phyloP scores from a whole-genome alignment of 2,329 filamentous ascomycete genomes.

The Didymella sp. region DNA sequence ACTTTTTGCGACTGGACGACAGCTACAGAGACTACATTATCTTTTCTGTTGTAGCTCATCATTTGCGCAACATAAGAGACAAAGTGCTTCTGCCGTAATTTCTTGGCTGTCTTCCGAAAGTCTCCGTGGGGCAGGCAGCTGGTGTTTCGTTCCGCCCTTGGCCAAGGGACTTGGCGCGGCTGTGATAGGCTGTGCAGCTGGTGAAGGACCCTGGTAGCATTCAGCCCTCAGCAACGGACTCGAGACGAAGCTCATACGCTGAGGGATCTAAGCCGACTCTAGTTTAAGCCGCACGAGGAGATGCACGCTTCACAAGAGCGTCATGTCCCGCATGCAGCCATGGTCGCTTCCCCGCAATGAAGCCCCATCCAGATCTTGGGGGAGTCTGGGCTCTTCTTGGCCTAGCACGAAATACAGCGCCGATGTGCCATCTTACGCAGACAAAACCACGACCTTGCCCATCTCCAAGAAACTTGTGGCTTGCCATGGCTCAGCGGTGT shows the following conservation, averaged over 20 bases:
- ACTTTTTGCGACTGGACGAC: too few species aligned
- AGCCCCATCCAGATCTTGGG: conserved; percentile 26
- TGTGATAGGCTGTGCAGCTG: conserved; percentile 20
- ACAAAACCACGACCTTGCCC: conserved; percentile 21
- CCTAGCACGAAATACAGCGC: conserved; percentile 23
- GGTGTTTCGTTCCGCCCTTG: conserved; percentile 13
- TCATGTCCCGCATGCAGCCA: conserved; percentile 15
- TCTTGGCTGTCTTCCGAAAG: conserved; percentile 18
- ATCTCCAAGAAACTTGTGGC: conserved; percentile 32
- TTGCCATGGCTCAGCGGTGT: conserved; percentile 31
- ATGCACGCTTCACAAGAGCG: conserved; percentile 14
- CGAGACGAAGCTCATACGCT: conserved; percentile 26
- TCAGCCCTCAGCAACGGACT: conserved; percentile 19
- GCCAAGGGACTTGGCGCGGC: conserved; percentile 33
- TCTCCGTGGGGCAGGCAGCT: conserved; percentile 19
- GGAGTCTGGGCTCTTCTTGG: conserved; percentile 31
- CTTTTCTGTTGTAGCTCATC: too few species aligned
- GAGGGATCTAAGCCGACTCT: conserved; percentile 14
- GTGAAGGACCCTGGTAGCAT: conserved; percentile 12
- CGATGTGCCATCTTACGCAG: conserved; percentile 12
- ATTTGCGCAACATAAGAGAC: too few species aligned
- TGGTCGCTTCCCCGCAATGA: conserved; percentile 26
- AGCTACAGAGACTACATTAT: too few species aligned
- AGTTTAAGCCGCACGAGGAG: conserved; percentile 5
- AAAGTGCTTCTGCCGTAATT: conserved; percentile 5